Conservation (phyloP, 1,284 basidiomycete species). For the Bondarzewia mesenterica region DNA sequence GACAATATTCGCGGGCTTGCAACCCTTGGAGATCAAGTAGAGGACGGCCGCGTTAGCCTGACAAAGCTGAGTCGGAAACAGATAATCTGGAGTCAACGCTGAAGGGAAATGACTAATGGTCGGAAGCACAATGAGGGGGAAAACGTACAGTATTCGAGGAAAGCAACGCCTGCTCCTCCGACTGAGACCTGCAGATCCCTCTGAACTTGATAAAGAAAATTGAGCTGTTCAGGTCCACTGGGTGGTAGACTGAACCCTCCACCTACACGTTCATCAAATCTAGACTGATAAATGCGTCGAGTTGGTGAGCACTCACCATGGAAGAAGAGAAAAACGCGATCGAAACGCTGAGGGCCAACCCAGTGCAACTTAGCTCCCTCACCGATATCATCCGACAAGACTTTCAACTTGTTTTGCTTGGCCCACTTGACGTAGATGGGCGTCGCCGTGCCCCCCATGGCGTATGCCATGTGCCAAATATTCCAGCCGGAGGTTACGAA, state of each 20-base stretch:
- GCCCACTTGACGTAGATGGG: constrained; percentile 1
- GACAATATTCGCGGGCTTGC: constrained; percentile 14
- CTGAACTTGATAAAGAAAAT: constrained; percentile 1
- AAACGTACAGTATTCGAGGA: constrained; percentile 9
- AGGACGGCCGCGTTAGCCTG: constrained; percentile 13
- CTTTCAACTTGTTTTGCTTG: background rate
- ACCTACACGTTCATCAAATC: constrained; percentile 4
- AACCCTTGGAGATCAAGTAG: constrained; percentile 12
- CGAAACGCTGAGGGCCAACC: background rate
- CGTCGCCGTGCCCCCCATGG: background rate
- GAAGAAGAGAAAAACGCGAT: constrained; percentile 13
- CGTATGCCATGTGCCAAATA: background rate
- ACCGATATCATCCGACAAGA: background rate
- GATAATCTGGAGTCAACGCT: constrained; percentile 11
- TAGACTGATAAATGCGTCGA: too few species aligned
- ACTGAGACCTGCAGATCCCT: background rate
- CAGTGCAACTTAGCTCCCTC: background rate
- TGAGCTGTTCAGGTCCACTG: background rate
- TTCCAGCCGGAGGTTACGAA: background rate
- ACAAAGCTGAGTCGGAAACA: constrained; percentile 16
- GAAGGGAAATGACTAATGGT: background rate
- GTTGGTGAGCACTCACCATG: background rate
- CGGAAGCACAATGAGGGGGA: background rate
- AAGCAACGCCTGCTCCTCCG: constrained; percentile 1
- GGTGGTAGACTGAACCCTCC: constrained; percentile 4